Evolutionary conservation across 2,329 filamentous ascomycete species (phyloP).

Genomic region (Diaporthe nobilis): DNA sequence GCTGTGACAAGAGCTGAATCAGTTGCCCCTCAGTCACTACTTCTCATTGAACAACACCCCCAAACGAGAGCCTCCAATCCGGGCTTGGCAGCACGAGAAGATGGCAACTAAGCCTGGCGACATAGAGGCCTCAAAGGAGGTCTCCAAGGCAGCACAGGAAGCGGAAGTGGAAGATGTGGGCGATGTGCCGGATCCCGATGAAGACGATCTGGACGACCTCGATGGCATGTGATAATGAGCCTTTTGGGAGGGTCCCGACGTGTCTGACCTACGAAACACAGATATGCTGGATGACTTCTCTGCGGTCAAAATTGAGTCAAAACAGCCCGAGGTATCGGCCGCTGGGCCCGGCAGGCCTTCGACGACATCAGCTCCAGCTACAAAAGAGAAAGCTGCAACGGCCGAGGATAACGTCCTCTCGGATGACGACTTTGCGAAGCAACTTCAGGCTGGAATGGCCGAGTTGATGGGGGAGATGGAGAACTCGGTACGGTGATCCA

Average conservation of each 20-base stretch:
- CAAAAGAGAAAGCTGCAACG: conserved; percentile 46
- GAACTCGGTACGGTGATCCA: conserved; percentile 63
- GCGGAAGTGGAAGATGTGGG: conserved; percentile 54
- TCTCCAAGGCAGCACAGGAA: conserved; percentile 46
- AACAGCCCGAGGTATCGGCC: conserved; percentile 50
- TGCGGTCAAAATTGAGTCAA: conserved; percentile 69
- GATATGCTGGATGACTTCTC: conserved; percentile 96
- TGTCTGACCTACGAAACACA: conserved; percentile 53
- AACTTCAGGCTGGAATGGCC: conserved; percentile 93
- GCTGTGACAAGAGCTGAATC: neutral
- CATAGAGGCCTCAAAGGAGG: conserved; percentile 42
- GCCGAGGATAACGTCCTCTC: conserved; percentile 61
- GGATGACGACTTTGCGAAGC: conserved; percentile 86
- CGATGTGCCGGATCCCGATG: conserved; percentile 88
- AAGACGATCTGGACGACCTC: conserved; percentile 91
- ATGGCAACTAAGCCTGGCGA: conserved; percentile 44
- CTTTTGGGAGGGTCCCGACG: conserved; percentile 2
- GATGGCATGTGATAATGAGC: conserved; percentile 73
- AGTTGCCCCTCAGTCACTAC: conserved; percentile 18
- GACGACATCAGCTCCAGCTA: conserved; percentile 43
- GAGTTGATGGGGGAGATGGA: conserved; percentile 82
- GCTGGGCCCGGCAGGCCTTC: conserved; percentile 46
- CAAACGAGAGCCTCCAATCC: neutral
- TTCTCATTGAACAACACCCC: neutral
- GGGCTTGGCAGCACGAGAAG: conserved; percentile 10